These are phyloP conservation scores for Venturia aucupariae DNA, from an alignment of 2,329 filamentous ascomycete species.

Conservation along the genomic window DNA sequence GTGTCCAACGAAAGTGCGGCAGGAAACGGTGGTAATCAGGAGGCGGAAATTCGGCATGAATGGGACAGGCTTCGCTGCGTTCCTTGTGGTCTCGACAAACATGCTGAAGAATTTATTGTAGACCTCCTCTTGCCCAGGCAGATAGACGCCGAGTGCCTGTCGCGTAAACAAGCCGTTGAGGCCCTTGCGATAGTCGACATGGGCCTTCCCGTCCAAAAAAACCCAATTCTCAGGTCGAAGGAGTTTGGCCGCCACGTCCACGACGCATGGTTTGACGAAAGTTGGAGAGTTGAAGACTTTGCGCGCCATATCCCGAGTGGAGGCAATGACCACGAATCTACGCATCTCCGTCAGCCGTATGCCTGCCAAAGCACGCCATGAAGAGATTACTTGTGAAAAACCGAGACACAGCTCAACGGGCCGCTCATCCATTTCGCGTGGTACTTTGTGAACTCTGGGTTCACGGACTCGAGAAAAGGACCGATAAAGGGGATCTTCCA, in stretches of 20 bases:
- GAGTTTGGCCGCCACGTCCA: constrained; percentile 88
- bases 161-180: constrained; percentile 92
- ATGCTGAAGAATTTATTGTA: constrained; percentile 78
- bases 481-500: constrained; percentile 55
- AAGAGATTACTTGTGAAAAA: constrained; percentile 99
- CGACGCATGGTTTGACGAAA: constrained; percentile 93
- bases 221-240: constrained; percentile 92
- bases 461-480: constrained; percentile 86
- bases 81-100: constrained; percentile 64
- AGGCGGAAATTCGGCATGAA: constrained; percentile 93
- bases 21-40: constrained; percentile 87
- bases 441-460: constrained; percentile 88
- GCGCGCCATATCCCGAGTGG: constrained; percentile 85
- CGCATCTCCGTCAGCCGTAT: not conserved
- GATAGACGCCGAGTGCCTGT: constrained; percentile 75
- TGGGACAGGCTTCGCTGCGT: constrained; percentile 63
- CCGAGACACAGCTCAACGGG: constrained; percentile 88
- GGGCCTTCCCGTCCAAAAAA: constrained; percentile 87
- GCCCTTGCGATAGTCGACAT: constrained; percentile 95
- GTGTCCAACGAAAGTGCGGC: constrained; percentile 93
- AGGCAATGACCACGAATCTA: constrained; percentile 95
- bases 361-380: no score
- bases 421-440: constrained; percentile 87
- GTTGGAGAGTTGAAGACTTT: constrained; percentile 93
- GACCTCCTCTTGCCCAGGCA: constrained; percentile 86